These are phyloP conservation scores for Magnusiomyces magnusii DNA, from an alignment of 1,139 yeast species.

Conservation along the genomic window DNA sequence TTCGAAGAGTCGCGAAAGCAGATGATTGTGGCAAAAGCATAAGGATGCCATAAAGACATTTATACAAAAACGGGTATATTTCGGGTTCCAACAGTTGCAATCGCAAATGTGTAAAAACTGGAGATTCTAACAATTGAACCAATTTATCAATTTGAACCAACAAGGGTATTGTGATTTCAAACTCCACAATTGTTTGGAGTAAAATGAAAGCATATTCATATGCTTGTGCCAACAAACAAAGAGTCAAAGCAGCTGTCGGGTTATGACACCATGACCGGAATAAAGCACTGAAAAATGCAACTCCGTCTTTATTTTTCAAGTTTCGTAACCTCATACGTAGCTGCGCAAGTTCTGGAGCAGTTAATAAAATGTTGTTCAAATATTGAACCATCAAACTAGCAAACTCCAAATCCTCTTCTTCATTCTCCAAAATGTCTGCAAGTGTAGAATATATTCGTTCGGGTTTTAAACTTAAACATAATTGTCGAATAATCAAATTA, in stretches of 20 bases:
- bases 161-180: constrained; percentile 63
- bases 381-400: constrained; percentile 79
- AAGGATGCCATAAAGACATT: constrained; percentile 82
- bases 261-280: constrained; percentile 93
- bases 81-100: constrained; percentile 84
- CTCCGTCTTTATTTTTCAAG: constrained; percentile 52
- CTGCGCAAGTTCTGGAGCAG: constrained; percentile 70
- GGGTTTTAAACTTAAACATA: constrained; percentile 74
- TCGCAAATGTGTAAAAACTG: constrained; percentile 82
- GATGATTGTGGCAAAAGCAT: constrained; percentile 95
- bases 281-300: constrained; percentile 62
- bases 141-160: constrained; percentile 72
- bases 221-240: constrained; percentile 81
- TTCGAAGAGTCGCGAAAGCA: constrained; percentile 77
- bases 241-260: constrained; percentile 78
- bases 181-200: constrained; percentile 64
- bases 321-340: constrained; percentile 62
- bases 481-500: constrained; percentile 74
- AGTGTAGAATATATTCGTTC: constrained; percentile 77
- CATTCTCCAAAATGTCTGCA: constrained; percentile 63
- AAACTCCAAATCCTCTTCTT: constrained; percentile 58
- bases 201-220: constrained; percentile 83
- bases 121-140: constrained; percentile 76
- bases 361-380: constrained; percentile 76
- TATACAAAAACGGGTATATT: constrained; percentile 71